phyloP scores from a whole-genome alignment of 2,329 filamentous ascomycete genomes.

The Aspergillus ustus region DNA sequence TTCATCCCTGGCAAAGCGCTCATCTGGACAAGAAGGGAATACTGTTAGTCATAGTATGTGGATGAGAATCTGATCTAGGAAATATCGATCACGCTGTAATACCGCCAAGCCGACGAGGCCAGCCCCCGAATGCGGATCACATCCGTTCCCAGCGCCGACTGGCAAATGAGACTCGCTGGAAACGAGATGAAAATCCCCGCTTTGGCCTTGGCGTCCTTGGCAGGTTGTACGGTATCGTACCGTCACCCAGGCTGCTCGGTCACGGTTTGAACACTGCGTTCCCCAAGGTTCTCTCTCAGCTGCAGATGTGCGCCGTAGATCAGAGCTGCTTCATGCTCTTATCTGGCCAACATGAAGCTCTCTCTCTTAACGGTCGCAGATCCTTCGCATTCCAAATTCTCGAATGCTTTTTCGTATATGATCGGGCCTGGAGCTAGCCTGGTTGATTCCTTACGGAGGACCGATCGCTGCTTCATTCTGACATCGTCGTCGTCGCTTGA shows the following conservation, averaged over 20 bases:
- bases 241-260: slow-evolving; percentile 15
- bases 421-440: not conserved
- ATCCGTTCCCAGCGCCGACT: slow-evolving; percentile 1
- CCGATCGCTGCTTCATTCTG: slow-evolving; percentile 3
- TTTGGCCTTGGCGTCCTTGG: slow-evolving; percentile 29
- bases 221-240: slow-evolving; percentile 14
- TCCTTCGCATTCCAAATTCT: not conserved
- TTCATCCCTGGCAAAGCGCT: not conserved
- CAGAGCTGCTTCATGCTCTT: not conserved
- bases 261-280: not conserved
- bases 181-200: slow-evolving; percentile 20
- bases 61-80: not conserved
- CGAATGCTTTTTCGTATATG: not conserved
- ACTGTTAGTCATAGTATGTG: not conserved
- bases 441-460: not conserved
- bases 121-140: slow-evolving; percentile 29
- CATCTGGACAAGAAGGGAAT: not conserved
- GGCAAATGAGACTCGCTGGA: slow-evolving; percentile 15
- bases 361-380: not conserved
- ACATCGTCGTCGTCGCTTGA: slow-evolving; percentile 19
- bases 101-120: slow-evolving; percentile 25
- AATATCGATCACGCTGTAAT: slow-evolving; percentile 6
- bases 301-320: not conserved
- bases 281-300: not conserved
- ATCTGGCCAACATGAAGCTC: not conserved